phyloP scores from a whole-genome alignment of 192 early-diverging fungal species.

The Diversispora epigaea region DNA sequence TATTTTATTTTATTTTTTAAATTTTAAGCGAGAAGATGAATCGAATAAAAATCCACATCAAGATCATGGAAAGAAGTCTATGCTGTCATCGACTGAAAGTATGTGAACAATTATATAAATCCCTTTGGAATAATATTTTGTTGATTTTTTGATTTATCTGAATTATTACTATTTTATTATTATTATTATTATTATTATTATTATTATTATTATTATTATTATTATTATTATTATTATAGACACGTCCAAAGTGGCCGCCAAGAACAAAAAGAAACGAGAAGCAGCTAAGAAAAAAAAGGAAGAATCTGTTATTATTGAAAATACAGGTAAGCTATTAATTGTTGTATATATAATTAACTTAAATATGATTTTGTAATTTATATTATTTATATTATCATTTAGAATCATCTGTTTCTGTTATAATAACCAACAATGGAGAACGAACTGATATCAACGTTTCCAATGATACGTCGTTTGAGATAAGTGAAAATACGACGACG shows the following conservation, averaged over 20 bases:
- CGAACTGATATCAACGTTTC: neutral
- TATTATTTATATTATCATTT: too few relatives aligned
- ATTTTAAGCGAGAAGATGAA: slow-evolving; percentile 36
- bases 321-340: too few relatives aligned
- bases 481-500: slow-evolving; percentile 33
- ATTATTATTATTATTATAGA: neutral
- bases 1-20: neutral
- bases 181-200: neutral
- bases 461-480: neutral
- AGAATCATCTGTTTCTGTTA: too few relatives aligned
- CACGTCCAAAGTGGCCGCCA: slow-evolving; percentile 55
- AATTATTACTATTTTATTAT: neutral
- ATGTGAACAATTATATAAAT: neutral
- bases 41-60: slow-evolving; percentile 29
- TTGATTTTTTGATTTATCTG: neutral
- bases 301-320: slow-evolving; percentile 19
- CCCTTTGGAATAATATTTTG: neutral
- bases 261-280: slow-evolving; percentile 75
- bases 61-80: neutral
- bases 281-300: slow-evolving; percentile 58
- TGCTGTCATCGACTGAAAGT: neutral
- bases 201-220: slow-evolving; percentile 10
- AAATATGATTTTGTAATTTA: too few relatives aligned
- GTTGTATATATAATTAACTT: too few relatives aligned
- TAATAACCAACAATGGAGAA: too few relatives aligned